Evolutionary conservation across 169 alveolate species (phyloP).

Genomic region (Plasmodium yoelii): DNA sequence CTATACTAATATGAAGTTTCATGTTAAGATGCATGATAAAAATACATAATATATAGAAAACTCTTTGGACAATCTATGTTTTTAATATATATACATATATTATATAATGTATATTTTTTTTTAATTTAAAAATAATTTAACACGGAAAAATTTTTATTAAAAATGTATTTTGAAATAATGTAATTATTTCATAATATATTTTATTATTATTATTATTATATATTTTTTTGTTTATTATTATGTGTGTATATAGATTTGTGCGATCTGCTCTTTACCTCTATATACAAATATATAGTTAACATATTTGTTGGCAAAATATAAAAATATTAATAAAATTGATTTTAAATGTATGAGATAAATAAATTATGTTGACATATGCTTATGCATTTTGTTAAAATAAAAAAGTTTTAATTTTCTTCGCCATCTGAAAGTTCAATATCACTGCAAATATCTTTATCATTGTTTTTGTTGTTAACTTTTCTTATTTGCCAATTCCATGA

Average conservation of each 20-base stretch:
- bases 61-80: neutral
- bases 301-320: too few relatives aligned
- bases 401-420: conserved; percentile 2
- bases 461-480: conserved; percentile 49
- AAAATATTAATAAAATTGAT: too few relatives aligned
- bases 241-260: conserved; percentile 1
- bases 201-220: conserved; percentile 1
- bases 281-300: too few relatives aligned
- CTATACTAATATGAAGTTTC: neutral
- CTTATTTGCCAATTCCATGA: conserved; percentile 88
- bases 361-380: too few relatives aligned
- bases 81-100: conserved; percentile 1
- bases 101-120: conserved; percentile 4
- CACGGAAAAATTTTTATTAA: conserved; percentile 24
- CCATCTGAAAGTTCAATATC: conserved; percentile 52
- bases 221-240: neutral
- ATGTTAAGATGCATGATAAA: neutral
- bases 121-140: conserved; percentile 34
- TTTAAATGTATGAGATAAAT: too few relatives aligned
- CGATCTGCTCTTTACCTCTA: neutral
- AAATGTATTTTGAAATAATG: conserved; percentile 8
- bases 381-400: too few relatives aligned
- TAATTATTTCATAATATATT: neutral
- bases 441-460: conserved; percentile 59
- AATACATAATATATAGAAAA: neutral